Evolutionary conservation across 2,329 filamentous ascomycete species (phyloP).

Genomic region (Orbilia blumenaviensis): DNA sequence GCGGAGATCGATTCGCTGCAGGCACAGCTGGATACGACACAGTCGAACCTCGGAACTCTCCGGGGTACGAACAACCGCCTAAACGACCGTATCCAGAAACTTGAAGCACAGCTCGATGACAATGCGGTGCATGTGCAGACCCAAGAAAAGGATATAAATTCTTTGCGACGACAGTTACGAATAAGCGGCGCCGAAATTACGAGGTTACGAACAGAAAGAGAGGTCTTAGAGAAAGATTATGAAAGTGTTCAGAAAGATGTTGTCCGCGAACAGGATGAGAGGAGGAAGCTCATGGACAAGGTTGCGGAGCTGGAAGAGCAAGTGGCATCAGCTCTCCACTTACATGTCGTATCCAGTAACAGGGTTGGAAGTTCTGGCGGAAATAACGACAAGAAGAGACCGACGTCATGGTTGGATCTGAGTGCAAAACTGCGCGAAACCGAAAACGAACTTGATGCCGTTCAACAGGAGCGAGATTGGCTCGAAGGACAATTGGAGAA

Average conservation of each 20-base stretch:
- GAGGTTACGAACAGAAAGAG: conserved; percentile 52
- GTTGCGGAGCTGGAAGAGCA: conserved; percentile 45
- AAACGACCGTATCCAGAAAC: conserved; percentile 48
- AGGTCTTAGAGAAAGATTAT: conserved; percentile 49
- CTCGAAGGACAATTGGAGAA: conserved; percentile 48
- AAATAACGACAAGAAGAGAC: conserved; percentile 28
- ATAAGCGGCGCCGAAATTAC: conserved; percentile 51
- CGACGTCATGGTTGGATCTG: conserved; percentile 49
- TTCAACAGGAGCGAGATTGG: conserved; percentile 50
- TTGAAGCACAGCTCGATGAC: conserved; percentile 51
- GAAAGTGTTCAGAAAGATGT: conserved; percentile 44
- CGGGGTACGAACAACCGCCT: conserved; percentile 49
- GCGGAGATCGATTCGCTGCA: conserved; percentile 51
- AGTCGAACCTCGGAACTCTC: conserved; percentile 43
- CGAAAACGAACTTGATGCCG: conserved; percentile 49
- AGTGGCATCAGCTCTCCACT: conserved; percentile 46
- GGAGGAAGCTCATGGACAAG: conserved; percentile 51
- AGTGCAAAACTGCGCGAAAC: conserved; percentile 50
- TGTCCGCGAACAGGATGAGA: conserved; percentile 34
- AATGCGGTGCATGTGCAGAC: conserved; percentile 52
- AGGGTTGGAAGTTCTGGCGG: conserved; percentile 2
- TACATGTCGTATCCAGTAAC: conserved; percentile 45
- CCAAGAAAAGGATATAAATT: conserved; percentile 50
- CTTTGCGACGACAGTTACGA: conserved; percentile 52
- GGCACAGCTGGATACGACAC: conserved; percentile 51